phyloP scores from a whole-genome alignment of 768 basidiomycete species.

The Lentinula boryana region DNA sequence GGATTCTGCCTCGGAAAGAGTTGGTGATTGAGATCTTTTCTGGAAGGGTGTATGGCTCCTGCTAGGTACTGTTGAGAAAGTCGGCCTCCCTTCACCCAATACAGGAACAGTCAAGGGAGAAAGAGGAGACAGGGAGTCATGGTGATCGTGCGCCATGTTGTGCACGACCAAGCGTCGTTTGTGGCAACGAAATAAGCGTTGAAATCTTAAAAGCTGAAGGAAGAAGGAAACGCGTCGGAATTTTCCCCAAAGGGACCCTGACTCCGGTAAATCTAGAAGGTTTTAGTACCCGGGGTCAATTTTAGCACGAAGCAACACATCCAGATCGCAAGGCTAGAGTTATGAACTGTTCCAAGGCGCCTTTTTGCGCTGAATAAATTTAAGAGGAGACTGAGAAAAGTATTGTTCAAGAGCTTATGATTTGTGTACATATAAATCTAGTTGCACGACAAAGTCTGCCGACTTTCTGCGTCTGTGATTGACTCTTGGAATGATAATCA shows the following conservation, averaged over 20 bases:
- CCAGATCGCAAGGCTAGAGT: background rate
- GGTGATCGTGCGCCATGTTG: background rate
- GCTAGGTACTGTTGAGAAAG: conserved; percentile 2
- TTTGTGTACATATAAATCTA: too few species aligned
- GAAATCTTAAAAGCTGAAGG: background rate
- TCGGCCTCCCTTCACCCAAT: background rate
- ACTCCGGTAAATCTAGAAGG: background rate
- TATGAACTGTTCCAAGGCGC: background rate
- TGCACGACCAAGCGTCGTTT: background rate
- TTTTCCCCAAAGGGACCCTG: background rate
- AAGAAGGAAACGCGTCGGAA: background rate
- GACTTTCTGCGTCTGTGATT: too few species aligned
- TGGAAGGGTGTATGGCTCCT: conserved; percentile 3
- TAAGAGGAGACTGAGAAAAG: too few species aligned
- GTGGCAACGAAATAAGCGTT: background rate
- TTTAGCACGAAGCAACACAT: background rate
- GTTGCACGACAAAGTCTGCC: too few species aligned
- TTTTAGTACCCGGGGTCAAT: background rate
- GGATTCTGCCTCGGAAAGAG: conserved; percentile 1
- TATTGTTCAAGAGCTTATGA: too few species aligned
- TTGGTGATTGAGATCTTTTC: background rate
- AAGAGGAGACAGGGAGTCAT: background rate
- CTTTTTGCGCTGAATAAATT: background rate
- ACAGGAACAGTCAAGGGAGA: conserved; percentile 4
- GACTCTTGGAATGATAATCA: too few species aligned